Evolutionary conservation across 1,139 yeast species (phyloP), one percentile per base, ranked within the genome.

Genomic region (Saccharomyces pastorianus): DNA sequence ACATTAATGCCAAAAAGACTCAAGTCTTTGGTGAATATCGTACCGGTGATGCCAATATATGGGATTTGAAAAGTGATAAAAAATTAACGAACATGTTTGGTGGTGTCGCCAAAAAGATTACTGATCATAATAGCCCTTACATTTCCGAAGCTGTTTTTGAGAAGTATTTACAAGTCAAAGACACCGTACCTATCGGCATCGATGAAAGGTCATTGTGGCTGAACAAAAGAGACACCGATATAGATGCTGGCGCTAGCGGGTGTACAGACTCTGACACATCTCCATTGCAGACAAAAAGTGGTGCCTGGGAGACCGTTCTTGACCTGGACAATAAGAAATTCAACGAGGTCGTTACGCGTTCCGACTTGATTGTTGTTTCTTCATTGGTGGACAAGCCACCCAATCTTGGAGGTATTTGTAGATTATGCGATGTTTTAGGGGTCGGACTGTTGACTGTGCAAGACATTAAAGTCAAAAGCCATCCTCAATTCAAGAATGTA

Each of bases 321-420:
- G 86, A 84, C 58, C 73, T 80, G 13, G 85, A 81, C 59, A 52
- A 61, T 20, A 56, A 59, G 17, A 62, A 59, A 27, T 53, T 62
- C 4, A 55, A 58, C 28, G 58, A 58, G 11, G 53, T 54, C 25
- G 63, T 68, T 2, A 59, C 55, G 32, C 61, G 70, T 23, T 54
- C 95, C 38, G 89, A 86, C 23, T 75, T 90, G 64, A 85, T 91
- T 59, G 96, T 91, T 14, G 84, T 90, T 27, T 87, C 96, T 1
- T 88, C 96, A 0, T 75, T 90, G 56, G 96, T 91, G 1, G 96
- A 90, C 67, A 91, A 90, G 62, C 83, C 96, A 1, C 96, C 96
- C 3, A 91, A 90, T 64, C 73, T 91, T 47, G 98, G 98, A 20
- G 97, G 97, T 55, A 91, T 91, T 50, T 91, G 97, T 67, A 79